Evolutionary conservation across 1,284 basidiomycete genomes (phyloP).

Genomic region (Ustanciosporium gigantosporum): DNA sequence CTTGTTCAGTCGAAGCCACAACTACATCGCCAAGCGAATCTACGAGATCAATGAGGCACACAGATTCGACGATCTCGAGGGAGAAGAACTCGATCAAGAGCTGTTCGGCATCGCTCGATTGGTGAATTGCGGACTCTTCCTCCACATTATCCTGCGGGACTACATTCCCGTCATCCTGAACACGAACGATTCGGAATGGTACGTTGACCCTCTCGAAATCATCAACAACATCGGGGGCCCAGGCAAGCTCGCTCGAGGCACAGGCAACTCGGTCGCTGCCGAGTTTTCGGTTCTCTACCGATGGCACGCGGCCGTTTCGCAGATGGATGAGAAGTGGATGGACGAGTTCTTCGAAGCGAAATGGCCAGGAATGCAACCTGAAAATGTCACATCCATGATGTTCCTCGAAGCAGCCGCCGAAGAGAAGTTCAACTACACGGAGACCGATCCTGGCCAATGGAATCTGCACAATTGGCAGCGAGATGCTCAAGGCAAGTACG

Average conservation of each 20-base stretch:
- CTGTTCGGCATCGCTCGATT: conserved; percentile 39
- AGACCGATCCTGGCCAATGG: conserved; percentile 67
- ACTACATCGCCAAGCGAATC: conserved; percentile 74
- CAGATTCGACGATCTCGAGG: conserved; percentile 26
- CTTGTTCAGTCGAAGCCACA: conserved; percentile 71
- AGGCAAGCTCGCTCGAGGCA: conserved; percentile 38
- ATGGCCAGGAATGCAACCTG: conserved; percentile 34
- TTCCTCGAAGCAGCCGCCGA: conserved; percentile 66
- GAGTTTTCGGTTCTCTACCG: conserved; percentile 47
- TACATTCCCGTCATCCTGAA: conserved; percentile 53
- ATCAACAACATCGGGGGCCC: conserved; percentile 35
- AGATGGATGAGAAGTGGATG: conserved; percentile 51
- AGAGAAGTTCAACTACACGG: conserved; percentile 11
- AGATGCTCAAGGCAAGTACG: conserved; percentile 70
- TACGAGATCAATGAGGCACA: conserved; percentile 63
- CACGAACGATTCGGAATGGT: conserved; percentile 44
- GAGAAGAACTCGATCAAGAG: conserved; percentile 44
- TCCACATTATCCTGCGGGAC: conserved; percentile 44
- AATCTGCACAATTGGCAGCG: conserved; percentile 68
- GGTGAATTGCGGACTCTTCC: conserved; percentile 37
- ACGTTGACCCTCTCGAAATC: conserved; percentile 39
- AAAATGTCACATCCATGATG: conserved; percentile 67
- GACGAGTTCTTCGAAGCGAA: conserved; percentile 24
- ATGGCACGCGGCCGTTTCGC: conserved; percentile 49
- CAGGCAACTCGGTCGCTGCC: conserved; percentile 42